Base-by-base conservation (phyloP, 2,329 filamentous ascomycete genomes). In the Ophiosphaerella herpotricha region DNA sequence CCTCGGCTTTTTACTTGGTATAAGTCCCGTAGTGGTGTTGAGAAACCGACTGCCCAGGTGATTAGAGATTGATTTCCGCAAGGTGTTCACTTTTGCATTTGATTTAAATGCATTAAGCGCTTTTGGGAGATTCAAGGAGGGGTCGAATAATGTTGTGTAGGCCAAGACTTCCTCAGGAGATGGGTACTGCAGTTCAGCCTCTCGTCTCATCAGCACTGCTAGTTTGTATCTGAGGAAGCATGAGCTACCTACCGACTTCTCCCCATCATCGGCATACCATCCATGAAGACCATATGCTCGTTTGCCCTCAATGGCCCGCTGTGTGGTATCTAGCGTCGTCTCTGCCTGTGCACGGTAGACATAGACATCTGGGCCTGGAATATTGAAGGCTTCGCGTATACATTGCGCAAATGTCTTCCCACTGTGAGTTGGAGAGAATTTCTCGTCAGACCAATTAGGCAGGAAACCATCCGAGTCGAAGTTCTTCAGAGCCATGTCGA, bases 61-160 rank as follows among this genome's bases (percentile, higher is more conserved):
- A 5, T 76, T 68, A 4, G 85, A 82, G 18, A 85, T 77, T 26
- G 75, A 74, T 47, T 77, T 72, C 42, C 87, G 82, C 14, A 88
- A 76, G 1, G 86, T 88, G 34, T 71, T 76, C 68, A 86, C 81
- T 70, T 83, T 84, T 34, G 88, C 86, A 66, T 89, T 90, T 53
- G 86, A 79, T 40, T 73, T 73, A 61, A 89, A 81, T 41, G 80
- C 81, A 53, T 79, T 86, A 12, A 91, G 78, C 9, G 86, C 82
- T 49, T 86, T 84, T 5, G 79, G 62, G 2, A 85, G 86, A 11
- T 78, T 77, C 4, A 84, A 85, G 1, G 78, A 74, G 1, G 87
- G 80, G 29, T 76, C 77, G 76, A 90, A 91, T 63, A 91, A 78
- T 40, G 81, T 76, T 33, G 83, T 80, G 75, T 91, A 91, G 14